A percentile compares a stretch with the other conserved stretches of the same genome.
Evolutionary conservation across 106 monocot species (phyloP).

Genomic region (Phalaenopsis equestris): DNA sequence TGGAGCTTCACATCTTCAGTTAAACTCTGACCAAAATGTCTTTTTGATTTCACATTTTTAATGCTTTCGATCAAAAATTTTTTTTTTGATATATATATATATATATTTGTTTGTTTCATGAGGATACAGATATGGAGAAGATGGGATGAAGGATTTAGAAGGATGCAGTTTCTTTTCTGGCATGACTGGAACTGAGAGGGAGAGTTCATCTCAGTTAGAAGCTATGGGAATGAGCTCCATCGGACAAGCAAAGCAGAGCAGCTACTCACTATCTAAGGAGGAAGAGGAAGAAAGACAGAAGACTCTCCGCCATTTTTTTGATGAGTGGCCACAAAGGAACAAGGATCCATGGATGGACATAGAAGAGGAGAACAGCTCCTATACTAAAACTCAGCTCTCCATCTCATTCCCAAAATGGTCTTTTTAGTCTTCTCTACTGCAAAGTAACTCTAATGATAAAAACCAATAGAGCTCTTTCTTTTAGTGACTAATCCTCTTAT

Average conservation of each 20-base stretch:
- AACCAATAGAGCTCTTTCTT: not conserved
- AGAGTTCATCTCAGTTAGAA: conserved; percentile 51
- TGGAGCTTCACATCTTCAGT: not conserved
- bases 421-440: not conserved
- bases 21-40: not conserved
- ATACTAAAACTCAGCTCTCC: conserved; percentile 59
- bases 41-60: not conserved
- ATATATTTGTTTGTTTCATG: not conserved
- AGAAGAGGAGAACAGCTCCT: conserved; percentile 20
- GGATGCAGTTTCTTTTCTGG: not conserved
- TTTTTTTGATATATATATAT: no score
- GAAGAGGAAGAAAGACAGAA: conserved; percentile 9
- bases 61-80: not conserved
- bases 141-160: not conserved
- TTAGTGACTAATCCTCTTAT: not conserved
- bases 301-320: conserved; percentile 35
- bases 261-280: not conserved
- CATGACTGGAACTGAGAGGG: conserved; percentile 21
- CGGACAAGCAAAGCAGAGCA: conserved; percentile 20
- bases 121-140: not conserved
- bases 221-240: conserved; percentile 33
- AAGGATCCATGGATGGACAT: conserved; percentile 25
- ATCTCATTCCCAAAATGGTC: conserved; percentile 46
- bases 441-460: not conserved
- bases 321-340: conserved; percentile 42